phyloP scores from a whole-genome alignment of 208 protist species.

The Vickermania ingenoplastis region DNA sequence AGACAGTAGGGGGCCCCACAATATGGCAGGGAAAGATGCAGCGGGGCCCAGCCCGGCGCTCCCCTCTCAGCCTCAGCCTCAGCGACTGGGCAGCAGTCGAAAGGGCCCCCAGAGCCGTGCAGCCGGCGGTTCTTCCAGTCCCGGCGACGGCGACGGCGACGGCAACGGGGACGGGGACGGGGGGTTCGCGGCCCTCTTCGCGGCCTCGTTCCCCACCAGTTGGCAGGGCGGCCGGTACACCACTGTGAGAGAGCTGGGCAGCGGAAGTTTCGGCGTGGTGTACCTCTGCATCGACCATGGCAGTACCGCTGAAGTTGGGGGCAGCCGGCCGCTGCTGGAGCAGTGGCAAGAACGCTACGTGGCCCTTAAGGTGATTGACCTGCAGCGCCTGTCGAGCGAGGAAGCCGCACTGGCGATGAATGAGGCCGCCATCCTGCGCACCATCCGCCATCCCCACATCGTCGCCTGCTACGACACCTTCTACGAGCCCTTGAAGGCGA shows the following conservation, averaged over 20 bases:
- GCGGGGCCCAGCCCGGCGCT: too few species aligned
- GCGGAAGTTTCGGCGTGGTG: conserved; percentile 62
- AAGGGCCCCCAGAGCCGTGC: too few species aligned
- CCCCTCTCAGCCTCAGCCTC: too few species aligned
- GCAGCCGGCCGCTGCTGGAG: background rate
- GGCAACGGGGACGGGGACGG: background rate
- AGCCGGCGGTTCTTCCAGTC: too few species aligned
- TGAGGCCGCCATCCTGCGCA: conserved; percentile 65
- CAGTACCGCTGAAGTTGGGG: background rate
- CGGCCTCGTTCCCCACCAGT: background rate
- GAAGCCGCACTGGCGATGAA: conserved; percentile 66
- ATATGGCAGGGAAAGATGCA: too few species aligned
- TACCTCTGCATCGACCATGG: conserved; percentile 52
- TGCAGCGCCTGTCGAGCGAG: conserved; percentile 36
- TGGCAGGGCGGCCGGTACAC: conserved; percentile 41
- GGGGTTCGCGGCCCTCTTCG: background rate
- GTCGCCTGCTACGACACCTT: conserved; percentile 81
- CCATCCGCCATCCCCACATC: conserved; percentile 72
- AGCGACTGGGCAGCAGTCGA: too few species aligned
- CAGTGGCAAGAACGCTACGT: conserved; percentile 18
- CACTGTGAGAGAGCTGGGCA: conserved; percentile 36
- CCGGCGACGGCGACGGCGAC: too few species aligned
- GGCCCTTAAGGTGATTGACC: conserved; percentile 63
- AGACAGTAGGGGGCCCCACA: too few species aligned
- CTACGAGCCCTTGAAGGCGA: conserved; percentile 24